Evolutionary conservation across 2,329 filamentous ascomycete species (phyloP), one percentile per base, ranked within the genome.

Genomic region (Fusarium sp.): DNA sequence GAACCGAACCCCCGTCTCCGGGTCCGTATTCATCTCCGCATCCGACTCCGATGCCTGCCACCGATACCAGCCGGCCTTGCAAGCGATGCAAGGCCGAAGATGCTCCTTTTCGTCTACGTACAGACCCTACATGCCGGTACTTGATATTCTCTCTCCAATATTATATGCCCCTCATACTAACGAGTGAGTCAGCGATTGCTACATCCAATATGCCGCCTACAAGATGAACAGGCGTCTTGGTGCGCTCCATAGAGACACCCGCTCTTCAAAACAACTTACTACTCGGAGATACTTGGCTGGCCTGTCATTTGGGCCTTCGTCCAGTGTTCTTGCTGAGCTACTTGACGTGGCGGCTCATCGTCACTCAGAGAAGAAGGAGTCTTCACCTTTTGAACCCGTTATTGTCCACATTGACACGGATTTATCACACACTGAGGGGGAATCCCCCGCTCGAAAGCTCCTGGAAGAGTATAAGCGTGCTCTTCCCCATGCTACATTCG

Each of bases 221-320:
- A 98, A 98, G 77, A 84, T 88, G 59, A 84, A 92, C 67, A 94
- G 94, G 76, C 91, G 93, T 19, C 77, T 87, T 26, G 81, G 80
- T 62, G 75, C 77, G 19, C 75, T 86, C 7, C 82, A 81, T 70
- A 80, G 79, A 38, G 82, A 85, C 53, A 81, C 77, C 46, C 76
- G 78, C 52, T 63, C 70, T 60, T 69, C 73, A 42, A 64, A 72
- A 50, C 72, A 74, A 55, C 74, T 70, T 60, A 72, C 70, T 64
- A 70, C 73, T 10, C 74, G 74, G 36, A 72, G 72, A 48, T 85
- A 97, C 43, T 79, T 97, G 15, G 79, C 97, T 19, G 92, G 93
- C 6, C 79, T 97, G 2, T 97, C 93, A 0, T 89, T 92, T 70
- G 94, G 95, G 1, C 80, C 90, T 2, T 95, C 91, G 2, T 98